These are phyloP conservation scores for Ophiostoma ulmi DNA, from an alignment of 2,329 filamentous ascomycete genomes.

Conservation along the genomic window DNA sequence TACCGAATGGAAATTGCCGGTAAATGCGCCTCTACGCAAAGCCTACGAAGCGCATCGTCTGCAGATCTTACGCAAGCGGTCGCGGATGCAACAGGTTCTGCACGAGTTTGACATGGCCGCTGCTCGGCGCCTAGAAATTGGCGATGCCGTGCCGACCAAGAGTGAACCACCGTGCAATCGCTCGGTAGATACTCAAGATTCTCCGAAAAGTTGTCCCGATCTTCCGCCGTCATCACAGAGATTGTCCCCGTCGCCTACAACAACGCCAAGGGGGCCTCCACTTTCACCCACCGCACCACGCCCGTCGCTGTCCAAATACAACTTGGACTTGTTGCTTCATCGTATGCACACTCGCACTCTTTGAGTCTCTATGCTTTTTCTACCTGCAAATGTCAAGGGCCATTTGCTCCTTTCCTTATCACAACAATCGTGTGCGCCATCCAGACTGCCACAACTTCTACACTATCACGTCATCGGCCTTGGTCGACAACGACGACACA, in stretches of 20 bases:
- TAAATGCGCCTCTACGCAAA: not conserved
- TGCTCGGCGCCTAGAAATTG: not conserved
- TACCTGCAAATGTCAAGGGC: not conserved
- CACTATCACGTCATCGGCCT: not conserved
- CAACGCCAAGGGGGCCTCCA: not conserved
- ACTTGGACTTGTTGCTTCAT: not conserved
- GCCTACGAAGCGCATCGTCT: not conserved
- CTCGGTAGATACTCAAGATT: not conserved
- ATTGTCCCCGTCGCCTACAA: not conserved
- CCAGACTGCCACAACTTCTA: not conserved
- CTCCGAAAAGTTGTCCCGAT: too few relatives aligned
- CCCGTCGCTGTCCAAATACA: not conserved
- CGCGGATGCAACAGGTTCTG: not conserved
- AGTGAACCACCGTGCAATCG: not conserved
- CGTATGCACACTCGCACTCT: not conserved
- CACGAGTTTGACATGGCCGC: conserved; percentile 7
- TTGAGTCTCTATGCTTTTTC: not conserved
- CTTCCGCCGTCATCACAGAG: not conserved
- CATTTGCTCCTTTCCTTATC: conserved; percentile 21
- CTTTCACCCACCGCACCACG: not conserved
- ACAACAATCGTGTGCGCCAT: not conserved
- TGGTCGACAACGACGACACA: not conserved
- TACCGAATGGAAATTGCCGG: not conserved
- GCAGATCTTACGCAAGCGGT: not conserved
- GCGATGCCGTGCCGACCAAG: not conserved